Conservation (phyloP, 352 stramenopile genomes). For the Phytophthora sp. region DNA sequence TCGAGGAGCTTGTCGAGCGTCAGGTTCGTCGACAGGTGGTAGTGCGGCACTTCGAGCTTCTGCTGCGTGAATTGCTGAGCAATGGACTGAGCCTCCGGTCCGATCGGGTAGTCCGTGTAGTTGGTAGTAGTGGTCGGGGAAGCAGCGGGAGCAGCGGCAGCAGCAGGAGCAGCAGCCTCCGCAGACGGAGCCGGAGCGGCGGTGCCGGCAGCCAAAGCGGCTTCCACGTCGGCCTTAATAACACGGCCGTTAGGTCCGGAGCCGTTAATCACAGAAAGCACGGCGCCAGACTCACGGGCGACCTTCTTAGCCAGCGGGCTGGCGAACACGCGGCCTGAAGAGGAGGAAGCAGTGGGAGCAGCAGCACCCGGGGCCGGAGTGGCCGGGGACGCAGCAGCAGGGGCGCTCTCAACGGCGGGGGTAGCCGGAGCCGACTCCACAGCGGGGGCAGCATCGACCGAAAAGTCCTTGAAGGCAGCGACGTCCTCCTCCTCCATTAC, state of each 20-base stretch:
- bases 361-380: conserved; percentile 22
- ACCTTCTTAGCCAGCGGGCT: conserved; percentile 95
- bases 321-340: conserved; percentile 89
- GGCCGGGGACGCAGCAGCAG: conserved; percentile 30
- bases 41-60: conserved; percentile 96
- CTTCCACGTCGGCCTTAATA: conserved; percentile 94
- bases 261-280: conserved; percentile 75
- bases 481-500: conserved; percentile 63
- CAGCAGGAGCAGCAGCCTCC: conserved; percentile 32
- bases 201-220: conserved; percentile 79
- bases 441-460: conserved; percentile 43
- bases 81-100: conserved; percentile 70
- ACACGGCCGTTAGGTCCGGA: conserved; percentile 91
- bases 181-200: conserved; percentile 28
- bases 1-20: conserved; percentile 92
- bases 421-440: conserved; percentile 36
- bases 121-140: conserved; percentile 58
- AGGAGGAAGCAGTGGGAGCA: conserved; percentile 22
- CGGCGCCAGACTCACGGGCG: conserved; percentile 77
- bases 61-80: conserved; percentile 92
- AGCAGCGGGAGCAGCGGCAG: conserved; percentile 30
- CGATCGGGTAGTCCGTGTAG: conserved; percentile 95
- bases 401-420: conserved; percentile 26
- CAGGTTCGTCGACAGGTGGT: conserved; percentile 97
- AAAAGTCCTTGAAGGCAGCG: conserved; percentile 63